Base-by-base conservation (phyloP, 176 grass and related monocot species). In the Paspalum notatum region DNA sequence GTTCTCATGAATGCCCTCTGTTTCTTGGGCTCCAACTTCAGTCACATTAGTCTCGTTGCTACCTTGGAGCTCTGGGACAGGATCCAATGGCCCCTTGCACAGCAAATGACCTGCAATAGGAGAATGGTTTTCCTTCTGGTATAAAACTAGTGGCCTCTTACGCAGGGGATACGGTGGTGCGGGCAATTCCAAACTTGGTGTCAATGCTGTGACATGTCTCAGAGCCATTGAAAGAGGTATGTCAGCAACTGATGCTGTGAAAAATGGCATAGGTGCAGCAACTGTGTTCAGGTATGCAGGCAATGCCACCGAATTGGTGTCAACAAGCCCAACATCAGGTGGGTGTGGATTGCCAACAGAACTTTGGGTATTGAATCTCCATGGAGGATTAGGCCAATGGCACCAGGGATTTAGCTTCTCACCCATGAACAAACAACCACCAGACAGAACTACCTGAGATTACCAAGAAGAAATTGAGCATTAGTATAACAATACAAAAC, bases 1-100 rank as follows among this genome's bases (percentile, higher is more conserved):
- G 57, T 98, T 91, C 87, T 98, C 95, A 56, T 94, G 95, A 80
- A 92, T 87, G 74, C 87, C 90, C 48, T 87, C 85, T 2, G 62
- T 80, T 22, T 74, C 83, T 75, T 83, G 52, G 44, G 53, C 82
- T 72, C 81, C 81, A 91, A 81, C 76, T 70, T 87, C 84, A 26
- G 90, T 91, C 59, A 87, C 64, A 83, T 89, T 81, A 40, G 91
- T 97, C 81, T 92, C 89, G 50, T 88, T 87, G 62, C 87, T 92
- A 39, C 87, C 87, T 73, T 93, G 89, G 61, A 94, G 63, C 21
- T 94, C 90, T 68, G 77, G 77, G 20, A 83, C 78, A 67, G 80
- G 80, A 76, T 90, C 85, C 72, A 85, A n/a, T 6, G 48, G 25
- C 17, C 37, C n/a, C 47, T 80, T 75, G 42, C 40, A 39, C 22